These are phyloP conservation scores for Extremus antarcticus DNA, from an alignment of 495 filamentous ascomycete species.

Conservation along the genomic window DNA sequence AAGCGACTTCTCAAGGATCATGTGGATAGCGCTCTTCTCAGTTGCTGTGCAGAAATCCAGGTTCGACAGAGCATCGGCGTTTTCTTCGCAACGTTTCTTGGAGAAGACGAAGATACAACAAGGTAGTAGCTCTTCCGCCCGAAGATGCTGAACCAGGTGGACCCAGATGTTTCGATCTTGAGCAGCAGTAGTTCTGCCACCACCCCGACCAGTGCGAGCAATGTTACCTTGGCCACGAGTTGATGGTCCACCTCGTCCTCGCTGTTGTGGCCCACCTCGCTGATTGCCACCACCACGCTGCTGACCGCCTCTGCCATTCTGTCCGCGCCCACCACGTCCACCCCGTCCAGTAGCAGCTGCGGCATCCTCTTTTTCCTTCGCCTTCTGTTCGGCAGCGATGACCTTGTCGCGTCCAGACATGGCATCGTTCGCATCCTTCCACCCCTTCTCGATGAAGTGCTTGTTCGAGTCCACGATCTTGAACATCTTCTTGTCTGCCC, in stretches of 20 bases:
- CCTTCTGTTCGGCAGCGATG: constrained; percentile 37
- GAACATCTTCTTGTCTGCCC: constrained; percentile 81
- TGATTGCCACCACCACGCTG: constrained; percentile 45
- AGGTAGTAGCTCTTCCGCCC: constrained; percentile 74
- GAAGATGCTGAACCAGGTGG: constrained; percentile 79
- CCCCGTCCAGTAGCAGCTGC: constrained; percentile 21
- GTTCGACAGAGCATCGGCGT: constrained; percentile 87
- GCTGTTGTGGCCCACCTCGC: constrained; percentile 41
- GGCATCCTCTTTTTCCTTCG: constrained; percentile 37
- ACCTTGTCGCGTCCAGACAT: constrained; percentile 73
- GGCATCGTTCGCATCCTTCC: constrained; percentile 84
- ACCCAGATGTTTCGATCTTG: constrained; percentile 98
- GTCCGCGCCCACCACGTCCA: constrained; percentile 14
- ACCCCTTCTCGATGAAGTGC: constrained; percentile 76
- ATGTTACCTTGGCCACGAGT: constrained; percentile 66
- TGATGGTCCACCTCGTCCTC: constrained; percentile 46
- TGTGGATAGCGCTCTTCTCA: constrained; percentile 93
- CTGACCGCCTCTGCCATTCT: constrained; percentile 25
- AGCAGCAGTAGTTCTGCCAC: constrained; percentile 70
- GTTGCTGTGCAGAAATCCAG: constrained; percentile 84
- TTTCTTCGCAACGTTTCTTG: constrained; percentile 93
- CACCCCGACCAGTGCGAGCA: constrained; percentile 73
- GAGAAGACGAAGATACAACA: constrained; percentile 98
- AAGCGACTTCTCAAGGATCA: constrained; percentile 94
- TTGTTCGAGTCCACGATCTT: constrained; percentile 93